Evolutionary conservation across 176 grass and related monocot species (phyloP), one percentile per base, ranked within the genome.

Genomic region (Tillandsia leiboldiana): DNA sequence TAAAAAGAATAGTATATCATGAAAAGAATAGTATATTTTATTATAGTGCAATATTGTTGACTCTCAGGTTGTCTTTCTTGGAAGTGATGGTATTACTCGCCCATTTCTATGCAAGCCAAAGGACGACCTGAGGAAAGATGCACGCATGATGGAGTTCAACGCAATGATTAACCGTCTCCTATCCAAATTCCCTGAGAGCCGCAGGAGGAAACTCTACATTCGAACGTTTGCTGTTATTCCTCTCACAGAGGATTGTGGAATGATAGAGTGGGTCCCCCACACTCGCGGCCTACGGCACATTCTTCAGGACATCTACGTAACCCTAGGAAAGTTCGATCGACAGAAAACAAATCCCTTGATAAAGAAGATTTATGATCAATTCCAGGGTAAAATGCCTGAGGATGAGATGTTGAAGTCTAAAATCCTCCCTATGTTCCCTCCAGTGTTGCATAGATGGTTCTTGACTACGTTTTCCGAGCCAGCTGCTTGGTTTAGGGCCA

Each of bases 91-190:
- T 15, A 26, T 89, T 47, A 27, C 80, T 33, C 79, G 82, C 17
- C 93, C 84, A 50, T 92, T 92, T 80, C 76, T 97, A 13, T 92
- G 93, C 77, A 92, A 92, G 76, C 86, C 93, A 48, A 92, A 92
- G 59, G 89, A 92, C 58, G 93, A 97, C 51, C 77, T 96, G 53
- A 82, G 89, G 81, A 97, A 97, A 85, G 93, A 97, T 82, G 83
- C 93, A 6, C 86, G 93, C 51, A 97, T 92, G 93, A 92, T 97
- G 93, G 93, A 97, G 72, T 97, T 97, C 84, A 97, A 85, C 77
- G 82, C 89, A 48, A 87, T 87, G 89, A 92, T 97, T 74, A 97
- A 97, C 53, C 84, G 79, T 51, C 86, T 97, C n/a, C 75, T 97
- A 68, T 97, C 86, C 48, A 97, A 92, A 80, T 86, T 92, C 29